These are phyloP conservation scores for Penicillium robsamsonii DNA, from an alignment of 495 filamentous ascomycete genomes.

Conservation along the genomic window DNA sequence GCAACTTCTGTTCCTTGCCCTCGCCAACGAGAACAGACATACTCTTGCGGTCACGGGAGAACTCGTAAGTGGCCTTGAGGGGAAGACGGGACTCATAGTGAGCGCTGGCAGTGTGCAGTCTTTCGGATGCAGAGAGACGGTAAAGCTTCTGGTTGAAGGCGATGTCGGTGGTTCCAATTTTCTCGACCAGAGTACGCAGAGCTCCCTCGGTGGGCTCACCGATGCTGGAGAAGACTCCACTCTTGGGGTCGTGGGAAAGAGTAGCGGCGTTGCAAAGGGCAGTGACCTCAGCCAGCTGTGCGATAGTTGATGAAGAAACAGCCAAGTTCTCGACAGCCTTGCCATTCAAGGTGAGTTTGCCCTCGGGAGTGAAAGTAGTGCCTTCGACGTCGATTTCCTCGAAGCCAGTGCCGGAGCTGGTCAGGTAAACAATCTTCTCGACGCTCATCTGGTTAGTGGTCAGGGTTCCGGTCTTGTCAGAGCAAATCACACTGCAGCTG, in stretches of 20 bases:
- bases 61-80: conserved; percentile 87
- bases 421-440: conserved; percentile 83
- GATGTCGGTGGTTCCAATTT: conserved; percentile 73
- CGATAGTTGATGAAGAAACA: conserved; percentile 72
- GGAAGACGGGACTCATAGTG: conserved; percentile 77
- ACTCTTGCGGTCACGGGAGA: conserved; percentile 96
- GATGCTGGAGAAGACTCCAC: conserved; percentile 72
- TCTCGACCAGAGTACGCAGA: conserved; percentile 86
- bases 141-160: conserved; percentile 54
- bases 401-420: conserved; percentile 65
- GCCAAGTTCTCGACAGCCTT: conserved; percentile 66
- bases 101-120: conserved; percentile 74
- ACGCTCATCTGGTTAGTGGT: conserved; percentile 99
- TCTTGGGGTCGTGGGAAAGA: conserved; percentile 77
- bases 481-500: conserved; percentile 99
- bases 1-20: conserved; percentile 66
- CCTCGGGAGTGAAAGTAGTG: conserved; percentile 87
- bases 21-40: conserved; percentile 92
- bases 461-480: conserved; percentile 98
- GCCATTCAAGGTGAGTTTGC: conserved; percentile 65
- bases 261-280: conserved; percentile 88
- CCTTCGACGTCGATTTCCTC: conserved; percentile 92
- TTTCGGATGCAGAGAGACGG: conserved; percentile 50
- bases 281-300: conserved; percentile 80
- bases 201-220: conserved; percentile 97